phyloP scores from a whole-genome alignment of 2,329 filamentous ascomycete genomes.

The Rutstroemia sp. region DNA sequence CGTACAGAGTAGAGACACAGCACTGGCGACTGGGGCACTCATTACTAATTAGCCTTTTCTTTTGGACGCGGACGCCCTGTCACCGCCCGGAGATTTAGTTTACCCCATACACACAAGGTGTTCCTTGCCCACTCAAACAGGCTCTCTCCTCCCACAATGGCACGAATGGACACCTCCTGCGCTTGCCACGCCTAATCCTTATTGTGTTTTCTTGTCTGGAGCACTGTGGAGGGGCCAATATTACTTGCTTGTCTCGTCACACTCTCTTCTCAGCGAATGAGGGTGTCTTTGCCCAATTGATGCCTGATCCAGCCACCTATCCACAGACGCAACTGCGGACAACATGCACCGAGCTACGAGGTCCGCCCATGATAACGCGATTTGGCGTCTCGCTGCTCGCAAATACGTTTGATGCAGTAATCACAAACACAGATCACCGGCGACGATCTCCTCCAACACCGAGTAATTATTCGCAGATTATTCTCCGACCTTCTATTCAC shows the following conservation, averaged over 20 bases:
- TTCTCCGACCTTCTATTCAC: neutral
- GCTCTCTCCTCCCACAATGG: neutral
- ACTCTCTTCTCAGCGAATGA: neutral
- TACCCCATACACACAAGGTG: conserved; percentile 2
- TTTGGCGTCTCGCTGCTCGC: neutral
- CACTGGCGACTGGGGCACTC: neutral
- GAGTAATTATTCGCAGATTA: neutral
- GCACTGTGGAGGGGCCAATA: neutral
- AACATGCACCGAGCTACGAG: conserved; percentile 3
- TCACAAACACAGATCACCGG: conserved; percentile 1
- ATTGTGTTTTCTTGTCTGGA: neutral
- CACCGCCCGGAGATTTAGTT: conserved; percentile 3
- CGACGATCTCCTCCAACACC: neutral
- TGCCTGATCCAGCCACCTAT: conserved; percentile 9
- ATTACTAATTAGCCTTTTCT: neutral
- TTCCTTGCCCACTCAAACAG: neutral
- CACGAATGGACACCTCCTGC: neutral
- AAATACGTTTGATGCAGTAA: neutral
- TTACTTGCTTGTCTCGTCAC: conserved; percentile 4
- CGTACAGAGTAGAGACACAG: neutral
- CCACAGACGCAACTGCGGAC: neutral
- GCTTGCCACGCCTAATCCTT: conserved; percentile 2
- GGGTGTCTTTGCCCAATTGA: conserved; percentile 6
- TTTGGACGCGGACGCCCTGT: neutral
- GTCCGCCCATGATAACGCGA: neutral